Evolutionary conservation across 2,329 filamentous ascomycete genomes (phyloP), one percentile per base, ranked within the genome.

Genomic region (Colletotrichum sp.): DNA sequence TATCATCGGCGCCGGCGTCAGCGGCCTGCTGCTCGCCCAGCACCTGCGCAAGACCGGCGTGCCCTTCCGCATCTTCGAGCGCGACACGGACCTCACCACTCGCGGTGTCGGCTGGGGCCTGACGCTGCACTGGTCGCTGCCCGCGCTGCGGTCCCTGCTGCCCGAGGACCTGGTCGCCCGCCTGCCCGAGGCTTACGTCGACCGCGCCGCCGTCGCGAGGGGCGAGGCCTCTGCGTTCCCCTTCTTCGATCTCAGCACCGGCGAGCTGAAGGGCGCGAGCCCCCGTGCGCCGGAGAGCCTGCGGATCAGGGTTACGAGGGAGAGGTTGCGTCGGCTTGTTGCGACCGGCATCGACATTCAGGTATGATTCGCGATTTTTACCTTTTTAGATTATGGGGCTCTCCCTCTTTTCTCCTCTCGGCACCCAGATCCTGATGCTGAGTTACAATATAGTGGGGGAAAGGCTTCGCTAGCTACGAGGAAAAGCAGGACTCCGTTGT

Each of bases 61-160:
- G 8, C 81, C 85, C 6, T 90, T 87, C 78, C 85, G 82, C 32
- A 84, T 92, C 67, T 91, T 90, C 78, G 90, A 92, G 79, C 87
- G 89, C n/a, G 88, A 90, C 77, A 73, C 80, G 7, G 86, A 88
- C 55, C 84, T 89, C 57, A 84, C 82, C 72, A 86, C 86, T 32
- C 89, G 87, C 36, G 89, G 84, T 24, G 84, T 87, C 6, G 91
- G 92, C 77, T 94, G 92, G 92, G 92, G 91, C 5, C 84, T 94
- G 72, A 93, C 91, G 0, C 84, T 94, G 72, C 90, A 93, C 80
- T 94, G 91, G 91, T 90, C 89, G 6, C 85, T 93, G 12, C 85
- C 88, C 0, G 86, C 86, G 2, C 84, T 93, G 55, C 85, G 88
- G 60, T 80, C 85, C 9, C 84, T 93, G 26, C 83, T 93, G 32